Base-by-base conservation (phyloP, 2,329 filamentous ascomycete genomes). In the Epichloe typhina region DNA sequence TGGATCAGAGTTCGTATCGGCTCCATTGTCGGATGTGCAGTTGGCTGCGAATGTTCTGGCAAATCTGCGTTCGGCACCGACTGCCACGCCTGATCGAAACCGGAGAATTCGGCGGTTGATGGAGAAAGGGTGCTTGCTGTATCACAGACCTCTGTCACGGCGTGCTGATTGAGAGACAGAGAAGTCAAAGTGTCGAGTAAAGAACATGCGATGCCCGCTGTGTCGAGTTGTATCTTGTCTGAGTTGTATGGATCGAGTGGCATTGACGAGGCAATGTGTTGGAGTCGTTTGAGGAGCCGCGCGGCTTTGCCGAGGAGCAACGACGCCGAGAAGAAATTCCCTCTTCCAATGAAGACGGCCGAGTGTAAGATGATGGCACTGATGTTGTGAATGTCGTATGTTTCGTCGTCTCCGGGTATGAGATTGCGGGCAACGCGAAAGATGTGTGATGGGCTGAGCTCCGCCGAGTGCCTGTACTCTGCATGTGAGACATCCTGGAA, bases 261-360 rank as follows among this genome's bases (percentile, higher is more conserved):
- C 31, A 13, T 23, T 23, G 53, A 55, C 6, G 44, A 19, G 11
- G 56, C 52, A 5, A 26, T 48, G 2, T 48, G 49, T 31, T 54
- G 57, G 19, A 60, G 51, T 21, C 68, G 64, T 4, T 70, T 58
- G 11, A 71, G 68, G 5, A 68, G 55, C 5, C 54, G 74, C 58
- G 79, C 75, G n/a, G 83, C 83, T 53, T 76, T 72, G 1, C 83
- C 83, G 19, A 85, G 70, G 1, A 84, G 63, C 4, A 84, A 61
- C 74, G 84, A 86, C 1, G 84, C 83, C 2, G 75, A 66, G 13
- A 70, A 70, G 36, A 72, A 70, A n/a, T 77, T 72, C 17, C 74
- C 72, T 46, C 74, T 73, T 0, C 76, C 77, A n/a, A 88, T 65
- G 41, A 83, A 79, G 21, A 84, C 67, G 3, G 88, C 65, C 2